Evolutionary conservation across 2,329 filamentous ascomycete genomes (phyloP).

Genomic region (Lasiodiplodia gonubiensis): DNA sequence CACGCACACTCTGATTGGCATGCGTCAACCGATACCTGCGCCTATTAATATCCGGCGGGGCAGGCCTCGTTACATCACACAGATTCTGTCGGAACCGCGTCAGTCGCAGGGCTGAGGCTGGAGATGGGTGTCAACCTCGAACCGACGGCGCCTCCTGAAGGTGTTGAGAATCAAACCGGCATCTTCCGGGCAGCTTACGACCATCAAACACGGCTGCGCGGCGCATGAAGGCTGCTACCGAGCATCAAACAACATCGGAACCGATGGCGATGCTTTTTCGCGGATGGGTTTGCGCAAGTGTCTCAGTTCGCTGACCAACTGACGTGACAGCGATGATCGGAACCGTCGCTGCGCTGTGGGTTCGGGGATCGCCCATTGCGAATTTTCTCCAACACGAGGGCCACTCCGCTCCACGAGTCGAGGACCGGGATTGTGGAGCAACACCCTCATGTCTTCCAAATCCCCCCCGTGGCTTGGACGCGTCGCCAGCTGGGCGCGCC

Average conservation of each 20-base stretch:
- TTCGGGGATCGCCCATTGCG: constrained; percentile 13
- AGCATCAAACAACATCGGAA: neutral
- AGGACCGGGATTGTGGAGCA: neutral
- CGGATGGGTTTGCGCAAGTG: neutral
- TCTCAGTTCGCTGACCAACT: constrained; percentile 1
- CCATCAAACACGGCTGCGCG: neutral
- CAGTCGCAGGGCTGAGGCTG: constrained; percentile 11
- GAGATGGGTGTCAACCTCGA: constrained; percentile 3
- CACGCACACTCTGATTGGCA: constrained; percentile 8
- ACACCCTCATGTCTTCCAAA: neutral
- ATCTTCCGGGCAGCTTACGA: neutral
- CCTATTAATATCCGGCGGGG: constrained; percentile 22
- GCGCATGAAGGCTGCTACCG: neutral
- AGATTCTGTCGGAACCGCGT: constrained; percentile 12
- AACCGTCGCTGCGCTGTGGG: neutral
- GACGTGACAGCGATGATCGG: constrained; percentile 11
- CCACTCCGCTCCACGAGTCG: neutral
- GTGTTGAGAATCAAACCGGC: constrained; percentile 19
- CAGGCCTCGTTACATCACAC: constrained; percentile 15
- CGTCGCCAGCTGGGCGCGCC: neutral
- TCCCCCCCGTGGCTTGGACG: neutral
- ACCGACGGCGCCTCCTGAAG: constrained; percentile 4
- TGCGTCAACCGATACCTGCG: neutral
- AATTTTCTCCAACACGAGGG: neutral
- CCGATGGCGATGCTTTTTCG: neutral